Conservation (phyloP, 1,139 yeast species). For the Geotrichum cucujoidarum region DNA sequence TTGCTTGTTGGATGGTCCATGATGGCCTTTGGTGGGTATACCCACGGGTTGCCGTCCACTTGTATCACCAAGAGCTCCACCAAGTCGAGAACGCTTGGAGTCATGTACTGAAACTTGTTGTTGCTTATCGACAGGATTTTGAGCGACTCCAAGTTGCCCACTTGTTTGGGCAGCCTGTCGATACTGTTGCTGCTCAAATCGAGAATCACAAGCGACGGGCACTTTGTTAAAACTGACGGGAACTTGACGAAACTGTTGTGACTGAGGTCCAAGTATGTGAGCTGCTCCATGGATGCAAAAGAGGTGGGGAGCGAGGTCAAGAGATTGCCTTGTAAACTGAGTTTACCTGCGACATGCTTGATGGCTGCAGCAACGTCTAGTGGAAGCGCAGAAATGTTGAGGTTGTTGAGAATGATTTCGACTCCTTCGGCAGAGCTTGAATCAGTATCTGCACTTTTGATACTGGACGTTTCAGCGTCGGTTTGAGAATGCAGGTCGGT, state of each 20-base stretch:
- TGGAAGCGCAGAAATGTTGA: constrained; percentile 37
- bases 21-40: constrained; percentile 45
- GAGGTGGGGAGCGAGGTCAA: constrained; percentile 47
- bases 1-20: constrained; percentile 36
- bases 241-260: constrained; percentile 51
- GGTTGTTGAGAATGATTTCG: constrained; percentile 34
- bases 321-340: constrained; percentile 51
- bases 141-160: constrained; percentile 39
- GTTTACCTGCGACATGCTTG: constrained; percentile 44
- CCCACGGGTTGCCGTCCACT: constrained; percentile 62
- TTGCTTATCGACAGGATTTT: constrained; percentile 57
- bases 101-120: constrained; percentile 55
- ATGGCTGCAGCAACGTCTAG: constrained; percentile 41
- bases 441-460: constrained; percentile 10
- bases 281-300: constrained; percentile 44
- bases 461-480: constrained; percentile 4
- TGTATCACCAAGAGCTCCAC: constrained; percentile 57
- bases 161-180: constrained; percentile 41
- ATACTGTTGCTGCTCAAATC: constrained; percentile 62
- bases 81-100: constrained; percentile 53
- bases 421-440: constrained; percentile 18
- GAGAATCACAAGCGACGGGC: constrained; percentile 53
- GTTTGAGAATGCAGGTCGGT: neutral
- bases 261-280: constrained; percentile 64
- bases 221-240: constrained; percentile 44